Evolutionary conservation across 2,329 filamentous ascomycete species (phyloP), one percentile per base, ranked within the genome.

Genomic region (Aspergillus transmontanensis): DNA sequence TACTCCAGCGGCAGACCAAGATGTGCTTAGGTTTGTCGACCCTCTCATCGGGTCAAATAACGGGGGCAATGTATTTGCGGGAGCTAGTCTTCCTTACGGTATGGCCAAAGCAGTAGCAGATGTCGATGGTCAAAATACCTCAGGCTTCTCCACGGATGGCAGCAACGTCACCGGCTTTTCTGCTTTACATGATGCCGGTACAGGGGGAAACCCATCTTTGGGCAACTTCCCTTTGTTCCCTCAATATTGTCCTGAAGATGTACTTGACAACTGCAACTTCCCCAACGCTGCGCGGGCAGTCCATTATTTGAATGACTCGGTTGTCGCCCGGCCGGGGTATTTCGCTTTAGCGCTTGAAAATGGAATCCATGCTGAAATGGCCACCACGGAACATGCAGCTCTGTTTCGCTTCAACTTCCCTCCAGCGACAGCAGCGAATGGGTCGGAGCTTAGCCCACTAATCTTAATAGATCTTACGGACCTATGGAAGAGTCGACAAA

Each of bases 221-320:
- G 90, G 90, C 6, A 91, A 91, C 71, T 92, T 92, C 61, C 87
- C 90, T 1, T 78, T 92, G 2, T 92, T 93, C 67, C 84, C 90
- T 0, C 89, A 90, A 11, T 81, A 82, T 41, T 93, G 90, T 68
- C 78, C 81, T 0, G 81, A 79, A 39, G 86, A 90, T 63, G 83
- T 87, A 30, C 77, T 92, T 61, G 81, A 91, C 72, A 81, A 80
- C 16, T 91, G 89, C 73, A 78, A 76, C 2, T 91, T 86, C 65
- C 84, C 85, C 6, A 87, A 88, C 70, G 79, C 75, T 53, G 76
- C 81, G 32, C 82, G 87, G 73, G 65, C 81, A 73, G 70, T 78
- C 51, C 60, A 71, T 4, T 87, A 87, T 60, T 72, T 80, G 51
- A 78, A 83, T 46, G 78, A 78, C 4, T 85, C 80, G 16, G 85